These are phyloP conservation scores for Botrytis deweyae DNA, from an alignment of 2,329 filamentous ascomycete genomes.

Conservation along the genomic window DNA sequence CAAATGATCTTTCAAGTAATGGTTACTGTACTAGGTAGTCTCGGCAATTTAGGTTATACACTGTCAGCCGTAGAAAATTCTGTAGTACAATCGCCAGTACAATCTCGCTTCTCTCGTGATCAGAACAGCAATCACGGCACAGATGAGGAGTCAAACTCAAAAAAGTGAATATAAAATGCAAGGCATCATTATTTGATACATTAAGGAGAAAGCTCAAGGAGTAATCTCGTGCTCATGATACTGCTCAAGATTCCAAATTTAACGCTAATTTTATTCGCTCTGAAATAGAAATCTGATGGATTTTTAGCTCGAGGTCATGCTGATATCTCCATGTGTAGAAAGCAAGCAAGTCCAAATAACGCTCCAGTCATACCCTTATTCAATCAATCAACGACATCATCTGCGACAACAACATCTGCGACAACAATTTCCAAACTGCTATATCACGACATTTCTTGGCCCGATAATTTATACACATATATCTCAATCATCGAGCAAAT, in stretches of 20 bases:
- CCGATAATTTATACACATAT: too few species aligned
- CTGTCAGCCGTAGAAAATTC: background rate
- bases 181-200: background rate
- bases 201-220: background rate
- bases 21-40: background rate
- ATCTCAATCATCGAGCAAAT: accelerated
- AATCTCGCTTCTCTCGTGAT: background rate
- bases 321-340: background rate
- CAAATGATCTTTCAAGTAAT: background rate
- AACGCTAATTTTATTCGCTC: background rate
- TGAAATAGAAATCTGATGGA: background rate
- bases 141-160: background rate
- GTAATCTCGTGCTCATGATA: background rate
- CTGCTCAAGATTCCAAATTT: background rate
- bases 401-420: background rate
- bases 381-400: background rate
- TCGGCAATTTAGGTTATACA: background rate
- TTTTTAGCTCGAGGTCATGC: background rate
- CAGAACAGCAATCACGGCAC: accelerated
- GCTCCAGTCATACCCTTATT: background rate
- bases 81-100: background rate
- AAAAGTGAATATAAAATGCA: background rate
- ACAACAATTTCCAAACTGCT: background rate
- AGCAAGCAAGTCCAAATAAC: background rate
- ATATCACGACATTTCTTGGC: too few species aligned